These are phyloP conservation scores for Selaginella tamariscina DNA, from an alignment of 75 land plant genomes.

Conservation along the genomic window DNA sequence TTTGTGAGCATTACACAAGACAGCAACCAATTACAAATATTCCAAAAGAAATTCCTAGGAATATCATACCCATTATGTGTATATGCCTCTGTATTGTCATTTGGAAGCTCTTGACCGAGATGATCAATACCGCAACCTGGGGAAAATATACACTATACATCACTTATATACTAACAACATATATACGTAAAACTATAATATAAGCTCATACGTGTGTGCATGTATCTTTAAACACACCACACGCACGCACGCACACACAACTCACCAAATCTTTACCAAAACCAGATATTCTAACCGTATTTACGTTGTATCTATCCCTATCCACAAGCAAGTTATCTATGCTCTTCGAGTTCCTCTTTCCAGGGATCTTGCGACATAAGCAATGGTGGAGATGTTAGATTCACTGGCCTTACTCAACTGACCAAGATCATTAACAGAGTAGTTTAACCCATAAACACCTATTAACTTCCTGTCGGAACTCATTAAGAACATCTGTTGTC, in stretches of 20 bases:
- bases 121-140: conserved; percentile 1
- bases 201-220: neutral
- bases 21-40: neutral
- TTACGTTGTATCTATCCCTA: neutral
- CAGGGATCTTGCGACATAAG: no score
- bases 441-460: neutral
- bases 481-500: neutral
- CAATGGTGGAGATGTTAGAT: neutral
- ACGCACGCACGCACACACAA: neutral
- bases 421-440: neutral
- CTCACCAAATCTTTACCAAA: neutral
- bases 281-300: neutral
- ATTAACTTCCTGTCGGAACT: neutral
- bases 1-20: conserved; percentile 14
- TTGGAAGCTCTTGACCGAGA: neutral
- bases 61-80: neutral
- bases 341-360: neutral
- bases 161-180: no score
- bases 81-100: neutral
- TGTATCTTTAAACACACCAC: neutral
- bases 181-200: neutral
- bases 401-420: no score
- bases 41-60: neutral
- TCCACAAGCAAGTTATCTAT: neutral
- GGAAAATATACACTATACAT: neutral